Base-by-base conservation (phyloP, 1,284 basidiomycete species). In the Pisolithus thermaeus region DNA sequence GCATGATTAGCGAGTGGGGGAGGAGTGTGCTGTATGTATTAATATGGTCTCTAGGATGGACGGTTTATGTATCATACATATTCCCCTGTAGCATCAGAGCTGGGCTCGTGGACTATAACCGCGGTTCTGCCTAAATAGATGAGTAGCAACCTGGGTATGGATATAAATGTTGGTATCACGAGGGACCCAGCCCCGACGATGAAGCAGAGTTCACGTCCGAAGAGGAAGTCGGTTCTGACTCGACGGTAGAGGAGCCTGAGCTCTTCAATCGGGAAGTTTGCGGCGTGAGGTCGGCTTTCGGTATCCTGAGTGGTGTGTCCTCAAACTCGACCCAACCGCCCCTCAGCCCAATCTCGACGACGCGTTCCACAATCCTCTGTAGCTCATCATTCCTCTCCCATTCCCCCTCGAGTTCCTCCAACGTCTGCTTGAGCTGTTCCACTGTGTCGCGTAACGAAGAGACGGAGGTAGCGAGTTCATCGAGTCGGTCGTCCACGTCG, bases 311-410 rank as follows among this genome's bases (percentile, higher is more conserved):
- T 1, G 82, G 80, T 3, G 77, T 80, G 37, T 71, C 76, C 42
- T 81, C 73, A 52, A 84, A 76, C 56, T 84, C 82, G 23, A 76
- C 75, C 84, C 81, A 86, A 0, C 84, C 84, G 3, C 83, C 80
- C 50, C 80, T 74, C 49, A 86, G 60, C 0, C 88, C 86, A 52
- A 88, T 84, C 52, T 84, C 80, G 12, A 92, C 83, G 9, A 92
- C 73, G 7, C 84, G 80, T 51, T 83, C 74, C 44, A 92, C 65
- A 43, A 90, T 80, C 42, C 75, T 72, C 30, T 81, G 76, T 14
- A 92, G 68, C 52, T 88, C 81, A 46, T 81, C 80, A 52, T 80
- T 80, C 61, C 84, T 37, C 25, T 22, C 54, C 18, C 56, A 54
- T 7, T 69, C 62, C 1, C 18, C 50, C 6, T 66, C 57, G 12